A percentile compares a stretch with the other conserved stretches of the same genome.
Conservation (phyloP, 768 basidiomycete genomes). For the Lyophyllum atratum region DNA sequence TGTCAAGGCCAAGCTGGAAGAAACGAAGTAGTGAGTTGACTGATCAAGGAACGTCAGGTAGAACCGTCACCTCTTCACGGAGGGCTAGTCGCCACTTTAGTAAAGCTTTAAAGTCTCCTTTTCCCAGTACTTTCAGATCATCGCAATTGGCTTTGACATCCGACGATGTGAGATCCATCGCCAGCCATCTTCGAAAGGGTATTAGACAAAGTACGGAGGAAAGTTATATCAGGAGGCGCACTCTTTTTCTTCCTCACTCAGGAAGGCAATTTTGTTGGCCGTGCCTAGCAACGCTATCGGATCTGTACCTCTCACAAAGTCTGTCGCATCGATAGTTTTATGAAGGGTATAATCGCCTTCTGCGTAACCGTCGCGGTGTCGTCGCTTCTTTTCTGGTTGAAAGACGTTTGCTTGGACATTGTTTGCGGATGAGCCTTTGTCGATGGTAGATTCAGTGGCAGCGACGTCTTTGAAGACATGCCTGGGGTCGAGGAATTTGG, state of each 20-base stretch:
- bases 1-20: constrained; percentile 77
- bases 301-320: constrained; percentile 72
- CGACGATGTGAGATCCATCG: constrained; percentile 66
- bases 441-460: constrained; percentile 43
- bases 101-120: constrained; percentile 93
- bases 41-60: not conserved
- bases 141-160: constrained; percentile 84
- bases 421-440: constrained; percentile 57
- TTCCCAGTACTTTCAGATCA: constrained; percentile 96
- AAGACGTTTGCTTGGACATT: constrained; percentile 90
- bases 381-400: constrained; percentile 94
- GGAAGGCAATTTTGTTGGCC: constrained; percentile 76
- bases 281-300: constrained; percentile 79
- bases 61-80: constrained; percentile 75
- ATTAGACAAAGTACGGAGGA: constrained; percentile 1
- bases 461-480: constrained; percentile 96
- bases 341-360: constrained; percentile 94
- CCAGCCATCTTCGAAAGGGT: constrained; percentile 62
- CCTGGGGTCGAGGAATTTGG: constrained; percentile 95
- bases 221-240: constrained; percentile 31
- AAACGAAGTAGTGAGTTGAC: not conserved
- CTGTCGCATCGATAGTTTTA: constrained; percentile 65
- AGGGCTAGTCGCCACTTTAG: constrained; percentile 89
- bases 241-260: constrained; percentile 83
- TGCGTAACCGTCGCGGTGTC: constrained; percentile 91